These are phyloP conservation scores for Lactifluus piperatus DNA, from an alignment of 768 basidiomycete genomes.

Conservation along the genomic window DNA sequence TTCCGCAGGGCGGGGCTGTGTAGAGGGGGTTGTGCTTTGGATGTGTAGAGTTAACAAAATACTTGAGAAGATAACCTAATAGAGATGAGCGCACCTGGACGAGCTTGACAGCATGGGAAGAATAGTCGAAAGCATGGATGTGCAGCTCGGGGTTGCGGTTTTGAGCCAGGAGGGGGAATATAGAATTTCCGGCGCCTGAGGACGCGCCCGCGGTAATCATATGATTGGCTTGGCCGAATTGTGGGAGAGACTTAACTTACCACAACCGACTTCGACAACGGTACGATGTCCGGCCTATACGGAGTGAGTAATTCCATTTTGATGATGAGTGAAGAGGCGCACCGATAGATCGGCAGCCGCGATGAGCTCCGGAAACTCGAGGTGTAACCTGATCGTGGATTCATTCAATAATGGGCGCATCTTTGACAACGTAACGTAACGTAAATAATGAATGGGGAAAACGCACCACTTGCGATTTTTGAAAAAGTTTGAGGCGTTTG, in stretches of 20 bases:
- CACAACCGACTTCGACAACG: conserved; percentile 89
- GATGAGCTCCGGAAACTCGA: conserved; percentile 90
- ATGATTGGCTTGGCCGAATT: background rate
- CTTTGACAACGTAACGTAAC: background rate
- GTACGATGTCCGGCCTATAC: conserved; percentile 64
- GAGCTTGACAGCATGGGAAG: conserved; percentile 77
- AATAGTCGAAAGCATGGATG: conserved; percentile 86
- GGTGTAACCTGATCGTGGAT: conserved; percentile 54
- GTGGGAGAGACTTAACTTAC: conserved; percentile 34
- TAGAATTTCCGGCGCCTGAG: conserved; percentile 87
- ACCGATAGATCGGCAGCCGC: conserved; percentile 42
- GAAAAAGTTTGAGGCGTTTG: conserved; percentile 84
- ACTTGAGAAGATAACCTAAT: too few relatives aligned
- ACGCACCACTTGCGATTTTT: conserved; percentile 81
- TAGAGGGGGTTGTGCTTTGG: conserved; percentile 66
- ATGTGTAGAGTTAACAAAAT: too few relatives aligned
- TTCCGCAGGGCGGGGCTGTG: conserved; percentile 52
- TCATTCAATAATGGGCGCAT: background rate
- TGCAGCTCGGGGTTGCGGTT: conserved; percentile 74
- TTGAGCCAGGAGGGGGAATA: conserved; percentile 77
- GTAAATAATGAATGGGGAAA: background rate
- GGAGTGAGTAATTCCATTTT: background rate
- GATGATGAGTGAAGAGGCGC: background rate
- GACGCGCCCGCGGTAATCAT: background rate
- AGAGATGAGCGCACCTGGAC: conserved; percentile 56